Conservation (phyloP, 2,329 filamentous ascomycete species). For the Chrysosphaeria jannelii region DNA sequence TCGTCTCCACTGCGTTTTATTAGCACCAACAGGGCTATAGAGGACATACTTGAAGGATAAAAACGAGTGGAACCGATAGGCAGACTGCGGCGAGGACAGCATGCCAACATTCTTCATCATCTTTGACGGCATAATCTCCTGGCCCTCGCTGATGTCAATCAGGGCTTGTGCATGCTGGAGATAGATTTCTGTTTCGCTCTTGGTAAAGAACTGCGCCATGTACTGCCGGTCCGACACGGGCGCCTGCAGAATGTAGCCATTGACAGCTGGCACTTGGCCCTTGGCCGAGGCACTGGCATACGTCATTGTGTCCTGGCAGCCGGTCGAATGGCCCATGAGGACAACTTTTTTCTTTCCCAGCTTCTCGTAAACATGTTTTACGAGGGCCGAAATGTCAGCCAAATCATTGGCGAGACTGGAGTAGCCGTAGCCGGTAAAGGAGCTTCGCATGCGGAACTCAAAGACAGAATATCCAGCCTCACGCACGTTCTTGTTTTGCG, state of each 20-base stretch:
- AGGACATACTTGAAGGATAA: constrained; percentile 16
- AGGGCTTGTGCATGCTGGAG: constrained; percentile 19
- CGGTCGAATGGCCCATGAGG: constrained; percentile 26
- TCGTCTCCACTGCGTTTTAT: constrained; percentile 50
- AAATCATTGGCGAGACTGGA: constrained; percentile 20
- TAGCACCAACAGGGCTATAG: constrained; percentile 1
- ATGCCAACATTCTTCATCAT: constrained; percentile 11
- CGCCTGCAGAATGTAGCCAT: constrained; percentile 55
- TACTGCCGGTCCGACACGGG: constrained; percentile 51
- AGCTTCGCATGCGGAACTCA: constrained; percentile 23
- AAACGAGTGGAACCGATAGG: constrained; percentile 21
- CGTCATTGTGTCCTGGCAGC: constrained; percentile 27
- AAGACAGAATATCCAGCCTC: constrained; percentile 20
- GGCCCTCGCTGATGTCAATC: constrained; percentile 20
- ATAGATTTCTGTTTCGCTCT: no score
- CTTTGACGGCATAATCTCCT: constrained; percentile 22
- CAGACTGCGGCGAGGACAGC: constrained; percentile 17
- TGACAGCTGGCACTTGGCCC: constrained; percentile 19
- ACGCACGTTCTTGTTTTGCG: constrained; percentile 11
- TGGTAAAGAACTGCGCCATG: constrained; percentile 14
- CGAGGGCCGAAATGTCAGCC: constrained; percentile 19
- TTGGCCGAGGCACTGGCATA: constrained; percentile 13
- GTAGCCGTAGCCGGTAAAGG: constrained; percentile 21
- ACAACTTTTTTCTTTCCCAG: constrained; percentile 20
- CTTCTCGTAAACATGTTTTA: constrained; percentile 17